phyloP scores from a whole-genome alignment of 2,329 filamentous ascomycete species.

The Metarhizium rileyi region DNA sequence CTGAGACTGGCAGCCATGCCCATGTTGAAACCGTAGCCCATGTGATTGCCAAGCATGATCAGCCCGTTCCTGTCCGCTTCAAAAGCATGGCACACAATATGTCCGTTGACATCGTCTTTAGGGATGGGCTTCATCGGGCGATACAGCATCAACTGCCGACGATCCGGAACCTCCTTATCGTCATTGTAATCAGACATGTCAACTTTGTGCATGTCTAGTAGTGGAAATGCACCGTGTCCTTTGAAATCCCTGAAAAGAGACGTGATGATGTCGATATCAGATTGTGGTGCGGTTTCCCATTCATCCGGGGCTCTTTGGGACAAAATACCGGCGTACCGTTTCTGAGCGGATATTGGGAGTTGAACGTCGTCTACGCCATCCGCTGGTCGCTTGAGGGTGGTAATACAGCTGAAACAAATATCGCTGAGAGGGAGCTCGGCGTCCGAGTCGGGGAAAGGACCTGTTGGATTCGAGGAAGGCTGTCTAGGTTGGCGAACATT shows the following conservation, averaged over 20 bases:
- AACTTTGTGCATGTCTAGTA: slow-evolving; percentile 44
- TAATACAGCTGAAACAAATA: slow-evolving; percentile 40
- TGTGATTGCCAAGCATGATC: slow-evolving; percentile 39
- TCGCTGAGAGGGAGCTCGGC: slow-evolving; percentile 27
- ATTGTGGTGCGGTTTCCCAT: slow-evolving; percentile 36
- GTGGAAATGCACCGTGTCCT: slow-evolving; percentile 35
- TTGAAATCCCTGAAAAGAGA: slow-evolving; percentile 15
- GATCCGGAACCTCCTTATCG: slow-evolving; percentile 30
- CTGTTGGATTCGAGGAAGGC: slow-evolving; percentile 25
- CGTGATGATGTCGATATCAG: slow-evolving; percentile 33
- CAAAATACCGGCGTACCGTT: slow-evolving; percentile 33
- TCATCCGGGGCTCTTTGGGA: slow-evolving; percentile 22
- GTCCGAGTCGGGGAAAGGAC: slow-evolving; percentile 31
- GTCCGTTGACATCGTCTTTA: slow-evolving; percentile 29
- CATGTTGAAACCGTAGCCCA: slow-evolving; percentile 34
- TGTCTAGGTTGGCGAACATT: slow-evolving; percentile 36
- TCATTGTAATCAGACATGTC: slow-evolving; percentile 38
- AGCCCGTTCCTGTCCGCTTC: slow-evolving; percentile 45
- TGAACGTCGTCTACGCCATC: slow-evolving; percentile 28
- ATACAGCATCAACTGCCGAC: slow-evolving; percentile 40
- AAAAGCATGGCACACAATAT: slow-evolving; percentile 40
- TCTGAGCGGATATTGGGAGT: slow-evolving; percentile 27
- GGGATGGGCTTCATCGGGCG: slow-evolving; percentile 35
- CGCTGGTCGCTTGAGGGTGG: slow-evolving; percentile 39
- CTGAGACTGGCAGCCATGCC: slow-evolving; percentile 36